phyloP scores from a whole-genome alignment of 2,329 filamentous ascomycete genomes.

The Ceratocystis alfenasii region DNA sequence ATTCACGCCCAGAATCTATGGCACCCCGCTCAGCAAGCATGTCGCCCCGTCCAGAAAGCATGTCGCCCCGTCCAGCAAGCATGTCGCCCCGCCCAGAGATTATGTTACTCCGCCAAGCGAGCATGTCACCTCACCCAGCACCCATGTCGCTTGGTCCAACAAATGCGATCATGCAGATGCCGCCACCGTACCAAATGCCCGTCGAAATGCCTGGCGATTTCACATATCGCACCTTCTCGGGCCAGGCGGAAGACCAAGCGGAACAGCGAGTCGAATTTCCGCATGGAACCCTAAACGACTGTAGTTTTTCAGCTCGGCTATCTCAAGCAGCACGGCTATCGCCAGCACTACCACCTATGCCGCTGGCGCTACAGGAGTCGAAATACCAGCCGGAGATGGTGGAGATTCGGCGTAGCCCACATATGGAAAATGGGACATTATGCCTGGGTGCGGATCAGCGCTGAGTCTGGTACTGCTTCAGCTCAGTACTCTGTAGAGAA shows the following conservation, averaged over 20 bases:
- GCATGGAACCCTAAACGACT: neutral
- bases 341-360: neutral
- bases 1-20: neutral
- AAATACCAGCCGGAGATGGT: neutral
- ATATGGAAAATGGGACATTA: neutral
- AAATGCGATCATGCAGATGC: neutral
- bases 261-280: neutral
- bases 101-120: no score
- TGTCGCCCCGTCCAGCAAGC: neutral
- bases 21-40: neutral
- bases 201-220: constrained; percentile 9
- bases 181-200: neutral
- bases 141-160: no score
- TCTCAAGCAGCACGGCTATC: neutral
- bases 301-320: neutral
- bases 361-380: neutral
- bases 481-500: constrained; percentile 6
- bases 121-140: constrained; percentile 8
- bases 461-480: neutral
- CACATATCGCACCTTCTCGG: neutral
- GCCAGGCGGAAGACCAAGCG: neutral
- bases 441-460: neutral
- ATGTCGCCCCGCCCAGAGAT: neutral
- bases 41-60: neutral
- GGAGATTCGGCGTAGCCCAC: neutral